phyloP scores from a whole-genome alignment of 106 monocot species.

The Triglochin maritima region DNA sequence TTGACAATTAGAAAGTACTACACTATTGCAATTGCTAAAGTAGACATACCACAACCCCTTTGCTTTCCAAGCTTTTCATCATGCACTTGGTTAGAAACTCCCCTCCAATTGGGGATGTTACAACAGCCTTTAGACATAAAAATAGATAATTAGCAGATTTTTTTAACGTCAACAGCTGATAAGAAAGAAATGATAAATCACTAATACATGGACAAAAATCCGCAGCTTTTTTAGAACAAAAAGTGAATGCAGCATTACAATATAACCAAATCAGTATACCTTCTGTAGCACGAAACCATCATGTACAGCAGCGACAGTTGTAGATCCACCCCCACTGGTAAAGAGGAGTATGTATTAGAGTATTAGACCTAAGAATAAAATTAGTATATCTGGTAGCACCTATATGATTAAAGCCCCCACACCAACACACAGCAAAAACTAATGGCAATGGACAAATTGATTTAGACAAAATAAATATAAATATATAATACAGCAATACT shows the following conservation, averaged over 20 bases:
- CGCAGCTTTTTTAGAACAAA: background rate
- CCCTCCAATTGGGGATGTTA: conserved; percentile 84
- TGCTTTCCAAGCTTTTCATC: conserved; percentile 93
- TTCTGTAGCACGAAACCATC: conserved; percentile 98
- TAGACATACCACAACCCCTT: conserved; percentile 62
- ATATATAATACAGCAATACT: background rate
- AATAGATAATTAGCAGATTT: too few species aligned
- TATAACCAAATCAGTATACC: conserved; percentile 26
- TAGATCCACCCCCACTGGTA: conserved; percentile 84
- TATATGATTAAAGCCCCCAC: too few species aligned
- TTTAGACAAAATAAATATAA: background rate
- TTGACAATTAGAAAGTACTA: too few species aligned
- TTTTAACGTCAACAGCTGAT: background rate
- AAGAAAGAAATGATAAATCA: background rate
- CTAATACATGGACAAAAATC: background rate
- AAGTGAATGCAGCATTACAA: background rate
- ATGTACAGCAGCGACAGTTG: conserved; percentile 87
- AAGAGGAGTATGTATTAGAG: background rate
- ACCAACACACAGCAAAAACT: background rate
- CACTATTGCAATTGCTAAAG: background rate
- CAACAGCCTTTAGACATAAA: conserved; percentile 45
- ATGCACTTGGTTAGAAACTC: conserved; percentile 93
- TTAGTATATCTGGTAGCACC: too few species aligned
- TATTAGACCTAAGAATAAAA: background rate
- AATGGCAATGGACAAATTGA: too few species aligned